Evolutionary conservation across 148 eudicot genomes (phyloP).

Genomic region (Beta vulgaris): DNA sequence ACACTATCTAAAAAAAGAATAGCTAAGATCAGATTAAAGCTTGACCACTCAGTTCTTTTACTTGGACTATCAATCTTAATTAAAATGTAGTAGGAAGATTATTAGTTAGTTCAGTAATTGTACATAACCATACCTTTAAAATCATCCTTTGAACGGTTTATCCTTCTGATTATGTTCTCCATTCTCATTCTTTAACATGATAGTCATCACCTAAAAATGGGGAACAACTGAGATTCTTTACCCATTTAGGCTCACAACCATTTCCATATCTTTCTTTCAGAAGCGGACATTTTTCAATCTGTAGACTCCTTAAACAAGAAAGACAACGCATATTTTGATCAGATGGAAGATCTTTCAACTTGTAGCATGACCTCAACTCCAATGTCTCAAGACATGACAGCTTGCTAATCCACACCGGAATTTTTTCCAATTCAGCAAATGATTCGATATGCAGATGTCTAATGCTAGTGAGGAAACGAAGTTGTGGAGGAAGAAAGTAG

Average conservation of each 20-base stretch:
- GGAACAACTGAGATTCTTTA: not conserved
- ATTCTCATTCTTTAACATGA: too few relatives aligned
- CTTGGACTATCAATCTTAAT: too few relatives aligned
- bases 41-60: too few relatives aligned
- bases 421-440: constrained; percentile 5
- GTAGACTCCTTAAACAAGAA: not conserved
- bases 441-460: not conserved
- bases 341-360: constrained; percentile 8
- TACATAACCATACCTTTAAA: too few relatives aligned
- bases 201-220: too few relatives aligned
- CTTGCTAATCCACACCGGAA: too few relatives aligned
- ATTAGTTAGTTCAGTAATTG: too few relatives aligned
- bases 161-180: too few relatives aligned
- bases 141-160: too few relatives aligned
- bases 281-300: not conserved
- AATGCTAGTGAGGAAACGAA: not conserved
- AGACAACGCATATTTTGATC: not conserved
- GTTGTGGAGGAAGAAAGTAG: constrained; percentile 4
- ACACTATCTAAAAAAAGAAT: too few relatives aligned
- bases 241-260: not conserved
- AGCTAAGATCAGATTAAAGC: too few relatives aligned
- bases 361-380: not conserved
- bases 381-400: not conserved
- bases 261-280: not conserved
- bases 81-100: too few relatives aligned